Conservation (phyloP, 768 basidiomycete species). For the Mycena chlorophos region DNA sequence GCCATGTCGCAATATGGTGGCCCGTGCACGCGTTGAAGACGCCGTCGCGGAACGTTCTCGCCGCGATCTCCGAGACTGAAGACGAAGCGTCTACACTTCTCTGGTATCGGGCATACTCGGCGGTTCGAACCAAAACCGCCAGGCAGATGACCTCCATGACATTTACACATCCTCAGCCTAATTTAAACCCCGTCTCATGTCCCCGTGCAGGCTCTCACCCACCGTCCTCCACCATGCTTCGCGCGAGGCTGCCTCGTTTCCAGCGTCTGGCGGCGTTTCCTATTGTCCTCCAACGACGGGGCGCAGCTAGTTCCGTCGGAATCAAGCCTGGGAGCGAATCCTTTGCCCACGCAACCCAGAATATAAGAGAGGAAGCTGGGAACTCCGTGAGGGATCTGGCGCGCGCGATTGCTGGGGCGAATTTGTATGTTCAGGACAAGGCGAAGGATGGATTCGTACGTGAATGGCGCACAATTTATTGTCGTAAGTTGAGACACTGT, state of each 20-base stretch:
- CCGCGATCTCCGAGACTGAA: too few relatives aligned
- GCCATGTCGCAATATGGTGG: too few relatives aligned
- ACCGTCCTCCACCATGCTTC: not conserved
- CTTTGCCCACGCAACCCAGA: conserved; percentile 69
- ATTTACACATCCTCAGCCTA: not conserved
- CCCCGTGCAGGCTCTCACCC: not conserved
- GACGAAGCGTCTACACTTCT: too few relatives aligned
- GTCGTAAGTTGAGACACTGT: not conserved
- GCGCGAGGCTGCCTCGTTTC: not conserved
- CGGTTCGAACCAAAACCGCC: not conserved
- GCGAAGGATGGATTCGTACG: conserved; percentile 63
- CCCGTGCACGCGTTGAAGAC: too few relatives aligned
- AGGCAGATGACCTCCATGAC: not conserved
- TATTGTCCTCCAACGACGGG: conserved; percentile 41
- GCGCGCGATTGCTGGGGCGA: conserved; percentile 74
- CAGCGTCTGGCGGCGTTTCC: not conserved
- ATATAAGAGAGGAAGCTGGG: conserved; percentile 79
- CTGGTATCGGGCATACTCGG: not conserved
- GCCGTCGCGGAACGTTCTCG: too few relatives aligned
- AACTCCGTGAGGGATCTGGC: conserved; percentile 78
- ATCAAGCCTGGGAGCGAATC: conserved; percentile 75
- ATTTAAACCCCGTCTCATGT: not conserved
- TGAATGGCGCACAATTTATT: conserved; percentile 7
- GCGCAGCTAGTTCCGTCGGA: conserved; percentile 66
- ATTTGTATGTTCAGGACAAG: conserved; percentile 33